Conservation (phyloP, 2,329 filamentous ascomycete species). For the Thelonectria olida region DNA sequence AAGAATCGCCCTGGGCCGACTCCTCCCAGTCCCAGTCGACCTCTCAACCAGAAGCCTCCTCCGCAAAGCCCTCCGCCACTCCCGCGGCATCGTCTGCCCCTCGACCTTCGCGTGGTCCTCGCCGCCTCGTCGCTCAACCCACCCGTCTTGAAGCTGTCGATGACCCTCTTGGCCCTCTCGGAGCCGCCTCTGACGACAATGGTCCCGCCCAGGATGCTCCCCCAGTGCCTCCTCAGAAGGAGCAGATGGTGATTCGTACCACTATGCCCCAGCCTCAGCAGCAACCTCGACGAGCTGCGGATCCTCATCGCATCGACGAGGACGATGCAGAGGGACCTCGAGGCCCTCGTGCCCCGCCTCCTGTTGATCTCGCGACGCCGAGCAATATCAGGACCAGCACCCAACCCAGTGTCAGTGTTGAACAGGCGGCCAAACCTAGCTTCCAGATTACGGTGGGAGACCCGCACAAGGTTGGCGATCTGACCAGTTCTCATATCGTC, state of each 20-base stretch:
- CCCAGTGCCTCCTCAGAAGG: slow-evolving; percentile 75
- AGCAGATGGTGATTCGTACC: slow-evolving; percentile 69
- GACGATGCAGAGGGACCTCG: slow-evolving; percentile 68
- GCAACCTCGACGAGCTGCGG: slow-evolving; percentile 56
- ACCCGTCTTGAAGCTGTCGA: slow-evolving; percentile 82
- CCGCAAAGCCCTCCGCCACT: slow-evolving; percentile 40
- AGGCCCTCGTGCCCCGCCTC: slow-evolving; percentile 72
- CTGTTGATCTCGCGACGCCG: slow-evolving; percentile 66
- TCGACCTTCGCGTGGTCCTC: slow-evolving; percentile 60
- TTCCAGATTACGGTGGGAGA: slow-evolving; percentile 95
- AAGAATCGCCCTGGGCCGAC: slow-evolving; percentile 64
- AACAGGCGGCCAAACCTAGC: slow-evolving; percentile 90
- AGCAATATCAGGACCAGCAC: slow-evolving; percentile 61
- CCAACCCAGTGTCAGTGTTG: slow-evolving; percentile 85
- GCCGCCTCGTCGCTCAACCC: slow-evolving; percentile 76
- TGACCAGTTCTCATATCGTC: slow-evolving; percentile 97
- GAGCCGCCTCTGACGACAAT: slow-evolving; percentile 65
- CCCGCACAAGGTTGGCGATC: slow-evolving; percentile 95
- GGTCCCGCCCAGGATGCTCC: slow-evolving; percentile 59
- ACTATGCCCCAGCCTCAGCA: slow-evolving; percentile 58
- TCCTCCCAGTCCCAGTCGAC: slow-evolving; percentile 39
- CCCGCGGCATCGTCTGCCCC: slow-evolving; percentile 45
- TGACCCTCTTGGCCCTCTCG: slow-evolving; percentile 81
- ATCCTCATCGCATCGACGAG: slow-evolving; percentile 74
- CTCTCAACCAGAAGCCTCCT: slow-evolving; percentile 38